Base-by-base conservation (phyloP, 768 basidiomycete species). In the Amanita muscaria region DNA sequence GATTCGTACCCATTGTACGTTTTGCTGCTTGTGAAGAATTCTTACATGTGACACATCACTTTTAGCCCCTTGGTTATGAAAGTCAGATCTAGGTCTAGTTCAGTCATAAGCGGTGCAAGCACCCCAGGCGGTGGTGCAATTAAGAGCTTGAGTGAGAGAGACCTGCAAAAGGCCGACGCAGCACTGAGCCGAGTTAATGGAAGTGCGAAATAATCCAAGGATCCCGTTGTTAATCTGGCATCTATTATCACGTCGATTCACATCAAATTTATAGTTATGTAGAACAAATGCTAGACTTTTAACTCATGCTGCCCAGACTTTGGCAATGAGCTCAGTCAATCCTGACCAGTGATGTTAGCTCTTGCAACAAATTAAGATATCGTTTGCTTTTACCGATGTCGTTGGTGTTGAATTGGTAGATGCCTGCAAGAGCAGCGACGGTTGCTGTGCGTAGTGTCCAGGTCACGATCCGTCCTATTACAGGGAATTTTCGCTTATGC, bases 381-480 rank as follows among this genome's bases (percentile, higher is more conserved):
- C 27, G 7, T 6, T 72, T 35, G 16, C 87, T 53, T n/a, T n/a
- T 54, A 96, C 96, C 93, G 51, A 99, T 81, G 60, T 98, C 94
- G 59, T 94, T 91, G 33, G 96, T 97, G 69, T 98, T 97, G 72
- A 98, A 97, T 63, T 96, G 86, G 68, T 96, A 99, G 5, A 97
- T 76, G 12, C 96, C 94, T 35, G 90, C 79, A 41, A 92, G 72
- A 4, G 86, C 79, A 16, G 80, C 89, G 30, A 82, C 77, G 22
- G 96, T 97, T 4, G 80, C 68, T 5, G 76, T 63, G 37, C 91
- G 75, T 44, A 97, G 70, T 6, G 69, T 61, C 94, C 94, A 98
- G n/a, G 69, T 78, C 10, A 63, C 55, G 36, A 81, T 43, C 1
- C 69, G 77, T 9, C 88, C 92, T 47, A 91, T 41, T 34, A 80